Evolutionary conservation across 2,329 filamentous ascomycete genomes (phyloP).

Genomic region (Graphiopsis chlorocephala): DNA sequence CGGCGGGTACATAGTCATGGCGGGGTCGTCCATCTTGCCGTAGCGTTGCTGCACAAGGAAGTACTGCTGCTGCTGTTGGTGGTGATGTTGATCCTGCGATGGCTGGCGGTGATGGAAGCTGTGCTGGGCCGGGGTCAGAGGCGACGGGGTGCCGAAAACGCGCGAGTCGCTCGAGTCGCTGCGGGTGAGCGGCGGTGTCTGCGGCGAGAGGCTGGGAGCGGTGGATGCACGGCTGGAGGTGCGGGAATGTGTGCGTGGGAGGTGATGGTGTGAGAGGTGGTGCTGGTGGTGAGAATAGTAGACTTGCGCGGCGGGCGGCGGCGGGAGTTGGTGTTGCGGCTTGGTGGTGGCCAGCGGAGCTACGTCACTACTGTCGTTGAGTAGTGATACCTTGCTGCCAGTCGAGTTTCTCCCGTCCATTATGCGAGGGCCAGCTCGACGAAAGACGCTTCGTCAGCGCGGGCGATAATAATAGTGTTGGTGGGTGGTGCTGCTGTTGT

Average conservation of each 20-base stretch:
- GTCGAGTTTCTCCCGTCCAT: slow-evolving; percentile 53
- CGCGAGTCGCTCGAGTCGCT: slow-evolving; percentile 48
- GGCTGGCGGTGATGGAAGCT: slow-evolving; percentile 26
- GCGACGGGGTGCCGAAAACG: slow-evolving; percentile 44
- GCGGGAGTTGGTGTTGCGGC: slow-evolving; percentile 17
- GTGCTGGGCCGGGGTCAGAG: slow-evolving; percentile 44
- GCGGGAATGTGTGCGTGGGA: slow-evolving; percentile 33
- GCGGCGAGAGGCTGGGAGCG: slow-evolving; percentile 46
- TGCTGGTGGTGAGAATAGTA: slow-evolving; percentile 16
- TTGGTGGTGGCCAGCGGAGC: slow-evolving; percentile 24
- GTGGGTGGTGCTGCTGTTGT: neutral
- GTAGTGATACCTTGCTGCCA: slow-evolving; percentile 50
- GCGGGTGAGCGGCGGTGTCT: slow-evolving; percentile 46
- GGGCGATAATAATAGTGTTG: neutral
- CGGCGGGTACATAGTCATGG: slow-evolving; percentile 36
- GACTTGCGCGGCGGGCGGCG: slow-evolving; percentile 2
- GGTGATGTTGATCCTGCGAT: slow-evolving; percentile 18
- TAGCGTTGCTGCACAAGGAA: slow-evolving; percentile 21
- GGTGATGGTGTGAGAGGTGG: slow-evolving; percentile 20
- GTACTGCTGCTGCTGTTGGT: slow-evolving; percentile 15
- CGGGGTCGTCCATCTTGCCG: slow-evolving; percentile 36
- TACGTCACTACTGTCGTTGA: slow-evolving; percentile 43
- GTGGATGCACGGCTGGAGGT: slow-evolving; percentile 40
- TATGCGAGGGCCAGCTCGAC: slow-evolving; percentile 32
- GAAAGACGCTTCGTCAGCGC: slow-evolving; percentile 16